Evolutionary conservation across 345 rosid species (phyloP).

Genomic region (Kandelia obovata): DNA sequence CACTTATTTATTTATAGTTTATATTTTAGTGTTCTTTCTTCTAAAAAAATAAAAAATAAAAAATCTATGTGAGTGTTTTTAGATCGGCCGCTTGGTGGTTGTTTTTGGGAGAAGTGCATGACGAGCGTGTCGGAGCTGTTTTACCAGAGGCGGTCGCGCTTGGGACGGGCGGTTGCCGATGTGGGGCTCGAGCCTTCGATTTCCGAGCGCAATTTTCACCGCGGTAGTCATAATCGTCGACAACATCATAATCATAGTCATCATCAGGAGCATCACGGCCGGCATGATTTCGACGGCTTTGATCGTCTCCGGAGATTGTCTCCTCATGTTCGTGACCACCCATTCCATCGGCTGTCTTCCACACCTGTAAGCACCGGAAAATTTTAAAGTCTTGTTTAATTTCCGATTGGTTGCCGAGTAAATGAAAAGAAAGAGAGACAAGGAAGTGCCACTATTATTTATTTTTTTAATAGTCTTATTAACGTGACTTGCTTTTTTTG

Average conservation of each 20-base stretch:
- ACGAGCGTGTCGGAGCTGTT: constrained; percentile 91
- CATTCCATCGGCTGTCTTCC: constrained; percentile 28
- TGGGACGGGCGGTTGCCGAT: constrained; percentile 45
- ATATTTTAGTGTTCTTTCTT: too few species aligned
- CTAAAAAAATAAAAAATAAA: too few species aligned
- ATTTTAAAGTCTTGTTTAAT: background rate
- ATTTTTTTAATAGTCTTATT: too few species aligned
- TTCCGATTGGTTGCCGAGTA: background rate
- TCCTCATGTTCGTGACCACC: constrained; percentile 41
- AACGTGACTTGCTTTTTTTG: too few species aligned
- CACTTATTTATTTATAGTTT: too few species aligned
- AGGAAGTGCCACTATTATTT: too few species aligned
- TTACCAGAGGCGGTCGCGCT: constrained; percentile 74
- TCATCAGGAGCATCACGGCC: constrained; percentile 19
- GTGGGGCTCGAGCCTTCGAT: constrained; percentile 32
- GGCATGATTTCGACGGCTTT: constrained; percentile 55
- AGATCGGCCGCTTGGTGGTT: too few species aligned
- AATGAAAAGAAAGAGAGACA: too few species aligned
- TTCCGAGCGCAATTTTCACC: constrained; percentile 39
- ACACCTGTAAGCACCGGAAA: constrained; percentile 37
- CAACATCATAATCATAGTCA: constrained; percentile 27
- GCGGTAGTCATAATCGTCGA: constrained; percentile 40
- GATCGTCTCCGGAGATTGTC: constrained; percentile 57
- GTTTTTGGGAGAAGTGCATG: constrained; percentile 42
- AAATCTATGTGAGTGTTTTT: too few species aligned